Base-by-base conservation (phyloP, 106 monocot genomes). In the Acorus calamus region DNA sequence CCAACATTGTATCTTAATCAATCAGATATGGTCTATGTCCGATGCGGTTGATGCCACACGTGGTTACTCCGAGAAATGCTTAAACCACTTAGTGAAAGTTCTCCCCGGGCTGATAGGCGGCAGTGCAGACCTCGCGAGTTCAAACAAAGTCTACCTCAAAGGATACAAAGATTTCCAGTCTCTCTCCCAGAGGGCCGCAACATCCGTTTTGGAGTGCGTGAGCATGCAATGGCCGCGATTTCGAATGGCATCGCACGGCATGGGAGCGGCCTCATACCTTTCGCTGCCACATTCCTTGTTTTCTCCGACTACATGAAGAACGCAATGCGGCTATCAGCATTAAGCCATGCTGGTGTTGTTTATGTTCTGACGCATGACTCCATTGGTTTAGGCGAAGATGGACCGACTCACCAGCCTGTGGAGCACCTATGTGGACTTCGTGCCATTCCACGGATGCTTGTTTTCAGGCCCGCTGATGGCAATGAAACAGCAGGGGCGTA, bases 281-380 rank as follows among this genome's bases (percentile, higher is more conserved):
- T 71, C n/a, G 74, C 66, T 0, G 71, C 75, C 5, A 80, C 74
- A 2, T 79, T 79, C 65, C 61, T 79, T 7, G 66, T 74, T 12
- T 80, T 80, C 60, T 67, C 80, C 3, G 80, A 71, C 60, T 75
- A 80, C 55, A 80, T 71, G 80, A 70, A 75, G 66, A 71, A 75
- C 11, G 65, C 80, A 5, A 71, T 80, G 59, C 70, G 80, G 50
- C 51, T 80, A 4, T 80, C 80, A 13, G 80, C 80, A 6, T 13
- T 80, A 44, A 71, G 66, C 66, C 55, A 63, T 55, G 80, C 80
- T 6, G 74, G 74, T 6, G 80, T 75, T 8, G 50, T 80, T 12
- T 71, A 75, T 51, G 13, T 74, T 14, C 59, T 80, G 3, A 80
- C 67, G 7, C 80, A 80, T 11, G 74, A 80, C 52, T 80, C 79